Evolutionary conservation across 179 eudicot species (phyloP).

Genomic region (Silene coronaria): DNA sequence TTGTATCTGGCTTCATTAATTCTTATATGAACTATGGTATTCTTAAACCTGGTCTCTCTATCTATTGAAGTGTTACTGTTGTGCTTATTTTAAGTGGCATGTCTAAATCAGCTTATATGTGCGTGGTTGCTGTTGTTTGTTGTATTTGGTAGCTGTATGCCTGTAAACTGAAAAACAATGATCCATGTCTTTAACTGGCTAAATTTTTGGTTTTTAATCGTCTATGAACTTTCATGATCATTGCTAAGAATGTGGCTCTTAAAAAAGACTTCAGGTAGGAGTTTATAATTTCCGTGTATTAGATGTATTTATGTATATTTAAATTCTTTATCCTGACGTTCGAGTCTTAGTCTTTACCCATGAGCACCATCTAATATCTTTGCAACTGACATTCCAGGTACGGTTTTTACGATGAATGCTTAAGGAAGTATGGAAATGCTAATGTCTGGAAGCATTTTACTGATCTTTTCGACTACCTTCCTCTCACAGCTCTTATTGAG

Average conservation of each 20-base stretch:
- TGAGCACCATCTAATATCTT: conserved; percentile 4
- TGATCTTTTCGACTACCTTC: conserved; percentile 90
- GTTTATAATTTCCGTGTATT: not conserved
- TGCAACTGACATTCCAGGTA: conserved; percentile 44
- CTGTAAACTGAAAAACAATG: not conserved
- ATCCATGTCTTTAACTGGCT: not conserved
- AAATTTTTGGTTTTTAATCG: not conserved
- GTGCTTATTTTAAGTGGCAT: not conserved
- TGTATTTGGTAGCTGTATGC: not conserved
- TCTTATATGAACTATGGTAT: not conserved
- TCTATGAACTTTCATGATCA: not conserved
- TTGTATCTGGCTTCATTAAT: not conserved
- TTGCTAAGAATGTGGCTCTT: not conserved
- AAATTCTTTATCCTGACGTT: not conserved
- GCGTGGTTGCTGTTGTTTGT: no score
- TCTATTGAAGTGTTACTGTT: not conserved
- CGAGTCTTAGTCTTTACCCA: not conserved
- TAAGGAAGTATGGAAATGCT: conserved; percentile 96
- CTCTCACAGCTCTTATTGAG: conserved; percentile 93
- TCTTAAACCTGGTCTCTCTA: not conserved
- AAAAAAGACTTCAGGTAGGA: not conserved
- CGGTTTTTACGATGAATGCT: conserved; percentile 92
- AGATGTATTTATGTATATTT: no score
- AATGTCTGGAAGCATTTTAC: conserved; percentile 95
- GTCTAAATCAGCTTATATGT: not conserved